Conservation (phyloP, 306 rosid genomes). For the Trifolium subterraneum region DNA sequence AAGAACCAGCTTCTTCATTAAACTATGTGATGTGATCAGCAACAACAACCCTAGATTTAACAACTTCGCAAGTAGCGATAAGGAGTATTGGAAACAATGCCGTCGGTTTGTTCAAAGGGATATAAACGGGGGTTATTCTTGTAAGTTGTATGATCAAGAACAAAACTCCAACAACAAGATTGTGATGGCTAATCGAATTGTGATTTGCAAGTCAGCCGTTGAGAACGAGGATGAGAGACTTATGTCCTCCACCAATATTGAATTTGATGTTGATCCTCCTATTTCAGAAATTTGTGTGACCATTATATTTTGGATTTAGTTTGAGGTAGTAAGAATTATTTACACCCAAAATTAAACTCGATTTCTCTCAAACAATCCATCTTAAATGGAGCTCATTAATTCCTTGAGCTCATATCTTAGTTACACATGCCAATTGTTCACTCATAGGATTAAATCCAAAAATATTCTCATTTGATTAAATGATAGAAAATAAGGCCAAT, state of each 20-base stretch:
- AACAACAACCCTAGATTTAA: conserved; percentile 91
- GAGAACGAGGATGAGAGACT: conserved; percentile 79
- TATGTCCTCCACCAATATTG: conserved; percentile 52
- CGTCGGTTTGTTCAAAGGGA: conserved; percentile 97
- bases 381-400: no score
- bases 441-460: no score
- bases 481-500: no score
- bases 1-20: conserved; percentile 92
- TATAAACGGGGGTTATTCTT: conserved; percentile 90
- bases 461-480: no score
- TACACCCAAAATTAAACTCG: no score
- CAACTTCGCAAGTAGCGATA: conserved; percentile 83
- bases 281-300: no score
- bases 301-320: no score
- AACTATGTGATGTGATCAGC: conserved; percentile 93
- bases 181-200: conserved; percentile 98
- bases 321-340: no score
- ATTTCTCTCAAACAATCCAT: no score
- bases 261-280: background rate
- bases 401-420: no score
- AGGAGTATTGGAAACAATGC: conserved; percentile 85
- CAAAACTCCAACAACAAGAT: conserved; percentile 88
- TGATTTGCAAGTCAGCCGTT: conserved; percentile 96
- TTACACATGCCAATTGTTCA: no score
- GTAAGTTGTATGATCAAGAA: conserved; percentile 72